A percentile compares a stretch with the other conserved stretches of the same genome.
These are phyloP conservation scores for Claviceps spartinae DNA, from an alignment of 2,329 filamentous ascomycete genomes.

Conservation along the genomic window DNA sequence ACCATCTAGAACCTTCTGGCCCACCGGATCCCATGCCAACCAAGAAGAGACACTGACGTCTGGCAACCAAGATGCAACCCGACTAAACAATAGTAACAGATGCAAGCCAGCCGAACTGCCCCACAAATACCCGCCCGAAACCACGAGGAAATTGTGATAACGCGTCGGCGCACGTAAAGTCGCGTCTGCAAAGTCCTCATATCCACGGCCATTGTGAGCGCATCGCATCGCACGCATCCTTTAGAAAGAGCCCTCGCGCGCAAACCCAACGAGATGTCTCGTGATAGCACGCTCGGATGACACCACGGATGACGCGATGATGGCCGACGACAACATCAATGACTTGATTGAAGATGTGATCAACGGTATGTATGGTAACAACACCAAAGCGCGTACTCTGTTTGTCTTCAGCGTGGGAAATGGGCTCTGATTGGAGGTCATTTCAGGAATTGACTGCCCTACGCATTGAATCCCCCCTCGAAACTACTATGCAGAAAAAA, in stretches of 20 bases:
- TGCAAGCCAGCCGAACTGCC: not conserved
- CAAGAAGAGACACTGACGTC: too few relatives aligned
- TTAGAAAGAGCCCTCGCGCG: not conserved
- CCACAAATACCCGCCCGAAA: not conserved
- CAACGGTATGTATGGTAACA: conserved; percentile 15
- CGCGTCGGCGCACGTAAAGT: not conserved
- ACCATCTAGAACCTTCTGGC: too few relatives aligned
- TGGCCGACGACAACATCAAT: conserved; percentile 19
- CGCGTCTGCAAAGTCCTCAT: not conserved
- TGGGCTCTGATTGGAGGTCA: too few relatives aligned
- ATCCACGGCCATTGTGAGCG: not conserved
- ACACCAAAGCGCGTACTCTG: not conserved
- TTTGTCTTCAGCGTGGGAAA: too few relatives aligned
- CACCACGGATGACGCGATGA: conserved; percentile 4
- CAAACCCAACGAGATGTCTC: not conserved
- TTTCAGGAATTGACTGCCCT: too few relatives aligned
- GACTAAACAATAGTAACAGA: too few relatives aligned
- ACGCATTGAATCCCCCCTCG: too few relatives aligned
- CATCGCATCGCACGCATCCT: not conserved
- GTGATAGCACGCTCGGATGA: not conserved
- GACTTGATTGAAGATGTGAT: conserved; percentile 25
- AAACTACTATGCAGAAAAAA: not conserved
- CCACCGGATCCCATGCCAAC: too few relatives aligned
- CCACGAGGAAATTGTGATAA: not conserved
- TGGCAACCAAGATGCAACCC: too few relatives aligned